Conservation (phyloP, 352 stramenopile genomes). For the Halophytophthora polymorphica region DNA sequence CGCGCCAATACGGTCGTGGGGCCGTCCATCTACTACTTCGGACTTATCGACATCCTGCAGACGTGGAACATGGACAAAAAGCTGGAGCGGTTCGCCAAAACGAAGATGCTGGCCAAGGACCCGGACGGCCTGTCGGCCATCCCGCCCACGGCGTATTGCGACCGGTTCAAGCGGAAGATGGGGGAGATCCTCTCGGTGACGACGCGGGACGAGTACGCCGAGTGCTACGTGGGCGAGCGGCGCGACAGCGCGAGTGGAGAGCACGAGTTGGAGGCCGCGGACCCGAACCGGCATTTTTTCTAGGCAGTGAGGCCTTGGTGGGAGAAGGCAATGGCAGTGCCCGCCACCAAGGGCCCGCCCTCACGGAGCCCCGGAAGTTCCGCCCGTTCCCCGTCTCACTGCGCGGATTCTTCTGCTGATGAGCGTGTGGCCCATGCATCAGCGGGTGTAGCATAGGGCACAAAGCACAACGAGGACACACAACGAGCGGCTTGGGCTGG, state of each 20-base stretch:
- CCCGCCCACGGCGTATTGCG: constrained; percentile 78
- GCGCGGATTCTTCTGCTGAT: constrained; percentile 29
- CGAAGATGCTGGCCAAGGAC: constrained; percentile 78
- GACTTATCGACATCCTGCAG: constrained; percentile 87
- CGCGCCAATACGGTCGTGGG: constrained; percentile 86
- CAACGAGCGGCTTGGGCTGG: constrained; percentile 18
- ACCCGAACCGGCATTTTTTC: constrained; percentile 49
- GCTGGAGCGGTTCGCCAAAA: constrained; percentile 86
- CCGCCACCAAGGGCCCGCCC: constrained; percentile 29
- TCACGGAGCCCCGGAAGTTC: constrained; percentile 31
- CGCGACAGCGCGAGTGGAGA: constrained; percentile 10
- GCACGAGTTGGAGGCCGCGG: constrained; percentile 11
- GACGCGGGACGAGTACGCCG: constrained; percentile 60
- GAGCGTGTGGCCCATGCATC: constrained; percentile 21
- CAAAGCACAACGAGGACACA: constrained; percentile 16
- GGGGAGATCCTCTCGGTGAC: constrained; percentile 77
- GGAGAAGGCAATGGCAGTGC: constrained; percentile 28
- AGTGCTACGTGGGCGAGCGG: constrained; percentile 32
- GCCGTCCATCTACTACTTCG: constrained; percentile 87
- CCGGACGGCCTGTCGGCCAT: constrained; percentile 77
- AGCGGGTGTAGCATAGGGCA: constrained; percentile 39
- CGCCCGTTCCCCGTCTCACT: constrained; percentile 12
- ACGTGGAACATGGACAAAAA: constrained; percentile 91
- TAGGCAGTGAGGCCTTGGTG: constrained; percentile 41
- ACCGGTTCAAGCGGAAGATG: constrained; percentile 89